Evolutionary conservation across 2,329 filamentous ascomycete species (phyloP).

Genomic region (Chrysoporthe deuterocubensis): DNA sequence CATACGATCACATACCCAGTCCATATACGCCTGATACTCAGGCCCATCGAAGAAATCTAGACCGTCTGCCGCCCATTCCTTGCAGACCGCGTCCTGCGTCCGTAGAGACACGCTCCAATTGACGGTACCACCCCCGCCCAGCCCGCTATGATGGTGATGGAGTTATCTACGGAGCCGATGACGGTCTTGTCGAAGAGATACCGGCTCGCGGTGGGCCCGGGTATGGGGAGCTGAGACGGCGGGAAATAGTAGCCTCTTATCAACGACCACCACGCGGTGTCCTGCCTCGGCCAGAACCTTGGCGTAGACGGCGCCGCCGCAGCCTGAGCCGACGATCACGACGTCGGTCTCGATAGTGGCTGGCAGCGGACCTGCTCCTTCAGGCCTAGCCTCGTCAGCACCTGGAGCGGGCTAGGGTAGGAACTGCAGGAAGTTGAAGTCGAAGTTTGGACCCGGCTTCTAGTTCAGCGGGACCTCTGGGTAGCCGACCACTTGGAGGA

Average conservation of each 20-base stretch:
- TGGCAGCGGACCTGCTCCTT: slow-evolving; percentile 42
- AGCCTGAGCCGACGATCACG: slow-evolving; percentile 84
- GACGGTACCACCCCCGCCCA: slow-evolving; percentile 81
- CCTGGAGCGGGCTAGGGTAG: slow-evolving; percentile 35
- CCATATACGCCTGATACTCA: slow-evolving; percentile 77
- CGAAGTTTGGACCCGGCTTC: slow-evolving; percentile 54
- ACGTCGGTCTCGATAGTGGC: slow-evolving; percentile 77
- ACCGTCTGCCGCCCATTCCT: slow-evolving; percentile 76
- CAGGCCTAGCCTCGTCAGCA: neutral
- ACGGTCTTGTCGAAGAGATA: slow-evolving; percentile 73
- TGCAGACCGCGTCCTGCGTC: slow-evolving; percentile 75
- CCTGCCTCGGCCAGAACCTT: slow-evolving; percentile 81
- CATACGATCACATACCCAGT: slow-evolving; percentile 79
- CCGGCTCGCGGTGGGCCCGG: slow-evolving; percentile 57
- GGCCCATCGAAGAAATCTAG: slow-evolving; percentile 74
- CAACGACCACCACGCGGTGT: slow-evolving; percentile 75
- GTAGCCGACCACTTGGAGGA: slow-evolving; percentile 61
- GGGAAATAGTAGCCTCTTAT: slow-evolving; percentile 80
- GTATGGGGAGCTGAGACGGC: slow-evolving; percentile 73
- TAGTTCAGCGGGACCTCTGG: slow-evolving; percentile 57
- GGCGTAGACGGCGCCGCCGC: slow-evolving; percentile 80
- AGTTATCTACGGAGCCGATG: slow-evolving; percentile 56
- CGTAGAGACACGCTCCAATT: slow-evolving; percentile 74
- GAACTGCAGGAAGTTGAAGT: slow-evolving; percentile 67
- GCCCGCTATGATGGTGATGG: slow-evolving; percentile 65